Conservation (phyloP, 805 yeast species). For the Hanseniaspora lachancei region DNA sequence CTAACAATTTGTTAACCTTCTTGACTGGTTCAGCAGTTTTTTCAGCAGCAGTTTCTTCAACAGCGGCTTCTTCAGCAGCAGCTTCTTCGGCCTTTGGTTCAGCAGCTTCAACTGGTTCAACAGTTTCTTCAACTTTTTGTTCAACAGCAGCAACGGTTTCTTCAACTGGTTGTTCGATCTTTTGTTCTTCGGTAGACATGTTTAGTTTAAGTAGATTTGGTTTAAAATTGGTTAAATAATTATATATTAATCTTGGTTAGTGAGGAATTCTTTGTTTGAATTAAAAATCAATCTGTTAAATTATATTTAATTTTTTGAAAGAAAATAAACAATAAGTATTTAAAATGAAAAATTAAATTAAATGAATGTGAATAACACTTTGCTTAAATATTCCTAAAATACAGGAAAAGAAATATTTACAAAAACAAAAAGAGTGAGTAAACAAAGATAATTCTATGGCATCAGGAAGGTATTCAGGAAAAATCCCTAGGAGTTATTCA, state of each 20-base stretch:
- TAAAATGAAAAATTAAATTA: too few relatives aligned
- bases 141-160: not conserved
- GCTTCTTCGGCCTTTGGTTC: conserved; percentile 13
- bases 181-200: conserved; percentile 12
- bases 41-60: conserved; percentile 13
- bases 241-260: not conserved
- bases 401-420: too few relatives aligned
- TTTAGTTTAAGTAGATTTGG: not conserved
- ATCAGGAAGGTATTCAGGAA: too few relatives aligned
- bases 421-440: too few relatives aligned
- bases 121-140: conserved; percentile 12
- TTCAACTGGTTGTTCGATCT: conserved; percentile 4
- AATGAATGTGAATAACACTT: too few relatives aligned
- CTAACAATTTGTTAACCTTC: conserved; percentile 9
- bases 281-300: too few relatives aligned
- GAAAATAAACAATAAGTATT: too few relatives aligned
- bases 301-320: too few relatives aligned
- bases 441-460: too few relatives aligned
- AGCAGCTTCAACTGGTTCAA: conserved; percentile 13
- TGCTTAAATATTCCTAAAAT: too few relatives aligned
- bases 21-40: not conserved
- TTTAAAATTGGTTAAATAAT: not conserved
- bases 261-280: too few relatives aligned
- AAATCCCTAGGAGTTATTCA: too few relatives aligned
- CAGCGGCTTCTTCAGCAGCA: not conserved